Evolutionary conservation across 257 asterid genomes (phyloP).

Genomic region (Plantago ovata): DNA sequence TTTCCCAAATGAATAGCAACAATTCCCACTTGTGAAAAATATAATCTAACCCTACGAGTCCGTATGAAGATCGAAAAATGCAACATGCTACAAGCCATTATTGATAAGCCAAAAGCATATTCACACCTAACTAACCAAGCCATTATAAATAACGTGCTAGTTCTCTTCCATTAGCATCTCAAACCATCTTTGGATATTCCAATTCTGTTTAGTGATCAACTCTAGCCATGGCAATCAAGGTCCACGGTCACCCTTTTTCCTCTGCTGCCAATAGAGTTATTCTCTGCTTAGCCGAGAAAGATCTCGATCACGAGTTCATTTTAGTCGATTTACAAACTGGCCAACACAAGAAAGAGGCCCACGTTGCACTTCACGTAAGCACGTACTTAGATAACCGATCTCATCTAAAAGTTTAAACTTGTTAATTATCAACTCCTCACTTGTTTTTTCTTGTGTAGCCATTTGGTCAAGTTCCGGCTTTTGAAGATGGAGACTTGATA

Average conservation of each 20-base stretch:
- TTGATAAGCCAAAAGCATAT: too few species aligned
- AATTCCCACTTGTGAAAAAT: too few species aligned
- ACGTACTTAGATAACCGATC: neutral
- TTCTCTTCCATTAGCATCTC: neutral
- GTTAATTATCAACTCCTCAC: neutral
- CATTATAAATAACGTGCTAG: conserved; percentile 8
- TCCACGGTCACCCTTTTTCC: conserved; percentile 35
- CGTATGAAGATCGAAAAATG: too few species aligned
- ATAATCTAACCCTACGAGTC: too few species aligned
- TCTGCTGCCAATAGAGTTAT: conserved; percentile 34
- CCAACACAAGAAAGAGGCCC: conserved; percentile 40
- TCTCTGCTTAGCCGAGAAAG: conserved; percentile 35
- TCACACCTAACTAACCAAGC: neutral
- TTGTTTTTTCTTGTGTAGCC: conserved; percentile 25
- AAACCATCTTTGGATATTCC: neutral
- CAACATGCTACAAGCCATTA: too few species aligned
- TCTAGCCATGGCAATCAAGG: conserved; percentile 38
- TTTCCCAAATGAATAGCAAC: too few species aligned
- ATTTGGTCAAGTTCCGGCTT: conserved; percentile 46
- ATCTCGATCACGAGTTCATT: conserved; percentile 27
- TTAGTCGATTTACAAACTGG: conserved; percentile 25
- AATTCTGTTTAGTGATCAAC: neutral
- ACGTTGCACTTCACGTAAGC: conserved; percentile 35
- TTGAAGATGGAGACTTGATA: conserved; percentile 42
- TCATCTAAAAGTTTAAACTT: too few species aligned